Percentiles rank a stretch among this genome's conserved stretches.
phyloP scores from a whole-genome alignment of 164 flowering plant species.

The Vitis labrusca region DNA sequence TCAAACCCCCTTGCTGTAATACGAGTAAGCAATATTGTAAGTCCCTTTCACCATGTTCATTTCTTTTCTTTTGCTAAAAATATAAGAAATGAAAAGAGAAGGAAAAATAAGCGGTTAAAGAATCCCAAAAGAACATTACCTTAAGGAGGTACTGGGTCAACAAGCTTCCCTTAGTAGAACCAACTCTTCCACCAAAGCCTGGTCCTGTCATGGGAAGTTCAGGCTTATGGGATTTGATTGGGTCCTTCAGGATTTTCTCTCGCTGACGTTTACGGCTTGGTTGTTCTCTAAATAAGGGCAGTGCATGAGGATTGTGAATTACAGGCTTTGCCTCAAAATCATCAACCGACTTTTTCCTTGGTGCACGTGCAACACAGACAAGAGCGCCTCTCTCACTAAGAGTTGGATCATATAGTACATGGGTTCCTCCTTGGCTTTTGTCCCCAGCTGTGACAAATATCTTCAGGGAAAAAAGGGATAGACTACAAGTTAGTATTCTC shows the following conservation, averaged over 20 bases:
- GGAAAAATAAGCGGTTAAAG: neutral
- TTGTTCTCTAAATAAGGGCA: slow-evolving; percentile 93
- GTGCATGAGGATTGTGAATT: slow-evolving; percentile 96
- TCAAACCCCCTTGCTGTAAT: slow-evolving; percentile 95
- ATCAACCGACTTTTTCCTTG: slow-evolving; percentile 87
- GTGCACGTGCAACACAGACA: slow-evolving; percentile 95
- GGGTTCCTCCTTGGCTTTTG: slow-evolving; percentile 93
- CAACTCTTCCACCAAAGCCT: slow-evolving; percentile 96
- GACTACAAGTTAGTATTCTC: neutral
- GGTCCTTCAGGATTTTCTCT: slow-evolving; percentile 92
- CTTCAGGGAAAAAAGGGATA: slow-evolving; percentile 30
- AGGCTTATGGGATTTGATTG: slow-evolving; percentile 88
- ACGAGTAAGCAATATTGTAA: slow-evolving; percentile 7
- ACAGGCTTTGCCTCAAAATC: slow-evolving; percentile 83
- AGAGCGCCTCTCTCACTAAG: slow-evolving; percentile 95
- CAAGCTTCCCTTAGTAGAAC: slow-evolving; percentile 82
- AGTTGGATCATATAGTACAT: slow-evolving; percentile 86
- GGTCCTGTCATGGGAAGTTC: slow-evolving; percentile 94
- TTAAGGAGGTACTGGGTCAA: slow-evolving; percentile 95
- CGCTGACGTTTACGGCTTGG: slow-evolving; percentile 97
- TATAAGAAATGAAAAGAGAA: neutral
- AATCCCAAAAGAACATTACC: slow-evolving; percentile 42
- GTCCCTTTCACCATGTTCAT: neutral
- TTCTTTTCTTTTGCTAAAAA: neutral
- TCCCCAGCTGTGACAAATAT: slow-evolving; percentile 87